Evolutionary conservation across 352 stramenopile genomes (phyloP).

Genomic region (Pythium brachiatum): DNA sequence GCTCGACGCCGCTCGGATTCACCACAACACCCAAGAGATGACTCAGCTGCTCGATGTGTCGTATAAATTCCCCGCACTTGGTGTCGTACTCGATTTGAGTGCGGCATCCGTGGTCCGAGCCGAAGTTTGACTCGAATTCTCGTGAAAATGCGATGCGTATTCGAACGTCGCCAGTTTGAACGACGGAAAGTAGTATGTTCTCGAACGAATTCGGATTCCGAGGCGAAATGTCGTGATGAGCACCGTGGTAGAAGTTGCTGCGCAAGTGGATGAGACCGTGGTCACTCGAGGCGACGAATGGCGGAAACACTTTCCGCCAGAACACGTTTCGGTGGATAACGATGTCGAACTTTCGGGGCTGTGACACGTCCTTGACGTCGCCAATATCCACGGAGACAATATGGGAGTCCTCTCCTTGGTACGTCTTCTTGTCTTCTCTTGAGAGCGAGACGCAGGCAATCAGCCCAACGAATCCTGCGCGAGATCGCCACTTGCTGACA

Average conservation of each 20-base stretch:
- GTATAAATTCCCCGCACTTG: constrained; percentile 38
- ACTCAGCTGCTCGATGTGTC: constrained; percentile 47
- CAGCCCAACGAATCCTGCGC: constrained; percentile 52
- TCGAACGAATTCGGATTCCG: constrained; percentile 50
- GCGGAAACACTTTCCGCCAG: constrained; percentile 46
- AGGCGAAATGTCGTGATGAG: constrained; percentile 42
- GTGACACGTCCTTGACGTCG: constrained; percentile 7
- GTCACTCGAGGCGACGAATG: constrained; percentile 17
- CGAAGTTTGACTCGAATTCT: constrained; percentile 36
- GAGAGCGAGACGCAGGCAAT: constrained; percentile 21
- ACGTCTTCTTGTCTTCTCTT: neutral
- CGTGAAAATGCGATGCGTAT: constrained; percentile 37
- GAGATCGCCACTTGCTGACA: constrained; percentile 47
- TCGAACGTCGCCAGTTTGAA: constrained; percentile 52
- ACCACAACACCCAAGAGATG: constrained; percentile 45
- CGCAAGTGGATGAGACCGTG: constrained; percentile 34
- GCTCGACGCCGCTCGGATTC: constrained; percentile 26
- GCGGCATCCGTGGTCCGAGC: constrained; percentile 46
- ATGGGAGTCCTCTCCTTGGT: neutral
- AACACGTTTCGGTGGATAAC: constrained; percentile 52
- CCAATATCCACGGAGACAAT: neutral
- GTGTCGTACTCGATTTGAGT: constrained; percentile 50
- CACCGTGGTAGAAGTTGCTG: constrained; percentile 59
- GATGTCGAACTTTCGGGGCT: constrained; percentile 28
- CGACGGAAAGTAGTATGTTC: constrained; percentile 45